phyloP scores from a whole-genome alignment of 2,329 filamentous ascomycete species.

The Colletotrichum tropicicola region DNA sequence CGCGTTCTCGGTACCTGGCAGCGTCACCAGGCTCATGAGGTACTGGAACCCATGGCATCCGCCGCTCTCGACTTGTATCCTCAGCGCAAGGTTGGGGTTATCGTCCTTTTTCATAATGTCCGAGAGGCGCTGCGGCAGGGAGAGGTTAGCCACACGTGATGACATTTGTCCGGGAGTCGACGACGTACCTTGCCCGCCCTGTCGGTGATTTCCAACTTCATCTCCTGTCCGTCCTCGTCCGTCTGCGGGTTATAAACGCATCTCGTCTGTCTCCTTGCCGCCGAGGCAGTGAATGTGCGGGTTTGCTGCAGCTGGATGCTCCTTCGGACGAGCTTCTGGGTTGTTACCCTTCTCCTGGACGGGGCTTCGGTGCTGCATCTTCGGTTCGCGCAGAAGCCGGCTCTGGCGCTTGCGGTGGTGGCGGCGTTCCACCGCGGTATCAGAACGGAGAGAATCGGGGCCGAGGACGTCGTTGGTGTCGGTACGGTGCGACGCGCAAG shows the following conservation, averaged over 20 bases:
- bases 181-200: conserved; percentile 77
- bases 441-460: conserved; percentile 47
- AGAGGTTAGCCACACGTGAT: conserved; percentile 19
- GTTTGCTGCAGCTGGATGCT: not conserved
- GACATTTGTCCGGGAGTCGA: not conserved
- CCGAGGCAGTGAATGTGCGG: conserved; percentile 48
- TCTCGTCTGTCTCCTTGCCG: conserved; percentile 50
- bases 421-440: conserved; percentile 34
- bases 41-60: conserved; percentile 99
- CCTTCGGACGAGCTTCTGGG: not conserved
- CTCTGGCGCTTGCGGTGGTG: not conserved
- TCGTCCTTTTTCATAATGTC: conserved; percentile 77
- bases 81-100: conserved; percentile 86
- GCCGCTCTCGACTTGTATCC: conserved; percentile 90
- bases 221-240: conserved; percentile 85
- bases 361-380: not conserved
- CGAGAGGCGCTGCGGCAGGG: conserved; percentile 68
- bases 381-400: not conserved
- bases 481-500: conserved; percentile 45
- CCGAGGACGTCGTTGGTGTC: conserved; percentile 31
- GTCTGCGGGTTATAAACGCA: conserved; percentile 75
- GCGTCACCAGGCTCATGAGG: conserved; percentile 83
- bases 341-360: not conserved
- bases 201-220: conserved; percentile 84
- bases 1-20: conserved; percentile 51